Evolutionary conservation across 2,329 filamentous ascomycete species (phyloP), one percentile per base, ranked within the genome.

Genomic region (Penicillium sp.): DNA sequence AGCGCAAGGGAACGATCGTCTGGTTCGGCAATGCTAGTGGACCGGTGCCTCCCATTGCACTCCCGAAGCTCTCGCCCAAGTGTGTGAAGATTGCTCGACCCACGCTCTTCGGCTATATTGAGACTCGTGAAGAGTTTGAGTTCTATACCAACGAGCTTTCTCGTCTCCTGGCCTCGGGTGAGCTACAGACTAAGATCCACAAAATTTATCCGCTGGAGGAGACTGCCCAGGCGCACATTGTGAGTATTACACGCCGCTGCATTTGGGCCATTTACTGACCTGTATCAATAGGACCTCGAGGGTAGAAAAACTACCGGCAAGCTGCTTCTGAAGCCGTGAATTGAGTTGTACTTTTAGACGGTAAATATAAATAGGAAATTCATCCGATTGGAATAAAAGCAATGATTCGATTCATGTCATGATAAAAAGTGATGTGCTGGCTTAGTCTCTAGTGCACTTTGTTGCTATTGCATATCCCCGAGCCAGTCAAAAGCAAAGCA

Each of bases 11-110:
- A 4, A 82, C 73, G 1, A 66, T 94, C 54, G 74, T 87, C 16
- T 82, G 78, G 32, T 93, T 89, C 65, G 87, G 87, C 2, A 93
- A 93, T 65, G 84, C 85, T 6, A 76, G 79, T 64, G 89, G 88
- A 4, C 75, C 84, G 3, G 84, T 92, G 1, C 79, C 80, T n/a
- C 85, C 85, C 0, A 65, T 83, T 48, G 64, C 71, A 32, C 72
- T 84, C 50, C 60, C 67, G 70, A 60, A 55, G 54, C 71, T 95
- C 8, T 67, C 73, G 1, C 69, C 79, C 34, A 95, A 94, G 71
- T 90, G 89, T 62, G 65, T 83, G 48, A 84, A 82, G 61, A 66
- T 95, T 37, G 66, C 85, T 59, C 77, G 88, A n/a, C 85, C 88
- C 1, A 76, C 74, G 6, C 66, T 95, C 30, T 81, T 80, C 55